These are phyloP conservation scores for Chamaenerion angustifolium DNA, from an alignment of 345 rosid genomes.

Conservation along the genomic window DNA sequence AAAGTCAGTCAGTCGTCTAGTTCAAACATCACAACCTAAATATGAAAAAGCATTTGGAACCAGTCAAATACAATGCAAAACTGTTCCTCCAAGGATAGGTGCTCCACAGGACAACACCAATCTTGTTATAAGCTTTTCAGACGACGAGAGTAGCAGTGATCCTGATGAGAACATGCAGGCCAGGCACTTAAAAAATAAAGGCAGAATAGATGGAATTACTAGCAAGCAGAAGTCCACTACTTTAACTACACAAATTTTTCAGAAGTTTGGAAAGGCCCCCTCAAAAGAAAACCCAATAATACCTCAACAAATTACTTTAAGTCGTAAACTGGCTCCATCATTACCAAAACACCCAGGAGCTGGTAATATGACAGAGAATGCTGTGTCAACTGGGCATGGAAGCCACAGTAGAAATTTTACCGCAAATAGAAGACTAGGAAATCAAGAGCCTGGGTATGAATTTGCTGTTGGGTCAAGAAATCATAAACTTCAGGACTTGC, in stretches of 20 bases:
- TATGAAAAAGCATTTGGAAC: conserved; percentile 27
- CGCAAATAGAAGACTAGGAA: conserved; percentile 23
- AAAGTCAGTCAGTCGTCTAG: conserved; percentile 14
- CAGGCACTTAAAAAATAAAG: conserved; percentile 19
- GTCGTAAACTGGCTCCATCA: conserved; percentile 28
- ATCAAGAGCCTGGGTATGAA: conserved; percentile 29
- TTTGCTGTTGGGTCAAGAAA: conserved; percentile 27
- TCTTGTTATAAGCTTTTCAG: conserved; percentile 84
- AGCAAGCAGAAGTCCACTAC: conserved; percentile 23
- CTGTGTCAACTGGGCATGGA: conserved; percentile 21
- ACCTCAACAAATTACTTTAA: conserved; percentile 30
- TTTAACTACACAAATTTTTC: conserved; percentile 15
- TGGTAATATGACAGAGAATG: conserved; percentile 17
- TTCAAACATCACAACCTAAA: conserved; percentile 16
- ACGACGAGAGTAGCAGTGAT: conserved; percentile 77
- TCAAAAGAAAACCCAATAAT: conserved; percentile 18
- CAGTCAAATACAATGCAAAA: conserved; percentile 22
- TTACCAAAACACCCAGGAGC: conserved; percentile 19
- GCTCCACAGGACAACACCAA: conserved; percentile 27
- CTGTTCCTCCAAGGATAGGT: conserved; percentile 28
- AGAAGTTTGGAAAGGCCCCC: conserved; percentile 19
- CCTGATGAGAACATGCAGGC: conserved; percentile 29
- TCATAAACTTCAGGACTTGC: conserved; percentile 56
- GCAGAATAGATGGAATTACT: conserved; percentile 10
- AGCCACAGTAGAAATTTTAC: conserved; percentile 24